A percentile compares a stretch with the other conserved stretches of the same genome.
These are phyloP conservation scores for Penicillium sumatraense DNA, from an alignment of 2,329 filamentous ascomycete genomes.

Conservation along the genomic window DNA sequence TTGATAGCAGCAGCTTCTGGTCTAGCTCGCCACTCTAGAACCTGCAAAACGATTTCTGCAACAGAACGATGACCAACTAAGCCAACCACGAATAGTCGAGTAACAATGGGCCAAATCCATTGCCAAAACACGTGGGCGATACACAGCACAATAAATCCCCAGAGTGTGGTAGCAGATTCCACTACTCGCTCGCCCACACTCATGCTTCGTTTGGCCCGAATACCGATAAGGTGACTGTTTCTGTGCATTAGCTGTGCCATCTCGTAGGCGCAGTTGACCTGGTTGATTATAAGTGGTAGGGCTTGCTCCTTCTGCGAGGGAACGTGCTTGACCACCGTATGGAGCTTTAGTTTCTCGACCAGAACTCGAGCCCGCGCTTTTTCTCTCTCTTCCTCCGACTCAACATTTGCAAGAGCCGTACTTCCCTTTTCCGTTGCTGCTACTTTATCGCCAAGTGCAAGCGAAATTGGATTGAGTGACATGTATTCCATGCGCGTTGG, in stretches of 20 bases:
- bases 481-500: conserved; percentile 95
- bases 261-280: conserved; percentile 96
- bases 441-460: conserved; percentile 78
- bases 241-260: conserved; percentile 83
- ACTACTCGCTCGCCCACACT: conserved; percentile 95
- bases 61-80: conserved; percentile 79
- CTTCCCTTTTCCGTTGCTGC: conserved; percentile 39
- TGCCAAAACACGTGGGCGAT: conserved; percentile 72
- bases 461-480: conserved; percentile 83
- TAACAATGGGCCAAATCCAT: conserved; percentile 79
- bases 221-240: conserved; percentile 83
- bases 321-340: conserved; percentile 78
- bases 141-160: conserved; percentile 72
- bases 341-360: conserved; percentile 83
- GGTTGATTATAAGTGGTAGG: conserved; percentile 80
- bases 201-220: conserved; percentile 77
- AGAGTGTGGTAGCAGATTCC: conserved; percentile 85
- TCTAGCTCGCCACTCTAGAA: conserved; percentile 83
- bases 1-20: conserved; percentile 84
- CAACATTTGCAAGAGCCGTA: conserved; percentile 59
- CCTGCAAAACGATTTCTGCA: conserved; percentile 75
- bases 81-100: conserved; percentile 72
- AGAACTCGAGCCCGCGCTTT: conserved; percentile 68
- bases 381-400: conserved; percentile 73
- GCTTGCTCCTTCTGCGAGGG: conserved; percentile 82